These are phyloP conservation scores for Leptographium galeiforme DNA, from an alignment of 2,329 filamentous ascomycete genomes.

Conservation along the genomic window DNA sequence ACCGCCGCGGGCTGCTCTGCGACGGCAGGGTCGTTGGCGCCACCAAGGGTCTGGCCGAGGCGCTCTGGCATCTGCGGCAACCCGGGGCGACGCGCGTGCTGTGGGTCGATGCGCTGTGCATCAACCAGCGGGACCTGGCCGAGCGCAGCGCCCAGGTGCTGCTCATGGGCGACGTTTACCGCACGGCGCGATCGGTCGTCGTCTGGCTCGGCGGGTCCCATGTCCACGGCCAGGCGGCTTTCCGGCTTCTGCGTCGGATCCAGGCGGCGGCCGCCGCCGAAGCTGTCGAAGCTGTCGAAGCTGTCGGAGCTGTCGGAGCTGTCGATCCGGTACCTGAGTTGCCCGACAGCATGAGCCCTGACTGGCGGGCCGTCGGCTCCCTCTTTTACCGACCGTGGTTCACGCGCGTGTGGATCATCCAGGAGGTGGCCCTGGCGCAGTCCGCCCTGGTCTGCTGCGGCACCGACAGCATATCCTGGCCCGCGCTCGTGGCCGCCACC, in stretches of 20 bases:
- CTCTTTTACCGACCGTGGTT: not conserved
- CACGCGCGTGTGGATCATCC: not conserved
- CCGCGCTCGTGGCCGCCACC: no score
- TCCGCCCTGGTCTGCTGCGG: not conserved
- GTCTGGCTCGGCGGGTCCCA: not conserved
- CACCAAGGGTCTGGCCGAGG: conserved; percentile 1
- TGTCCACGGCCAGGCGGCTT: no score
- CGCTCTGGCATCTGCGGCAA: not conserved
- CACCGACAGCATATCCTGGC: no score
- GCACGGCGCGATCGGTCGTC: not conserved
- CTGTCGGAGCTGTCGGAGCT: no score
- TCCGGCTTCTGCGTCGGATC: not conserved
- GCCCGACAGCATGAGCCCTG: not conserved
- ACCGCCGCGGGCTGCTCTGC: not conserved
- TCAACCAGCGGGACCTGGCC: conserved; percentile 2
- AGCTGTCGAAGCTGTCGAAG: no score
- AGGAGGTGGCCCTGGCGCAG: not conserved
- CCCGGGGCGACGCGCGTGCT: not conserved
- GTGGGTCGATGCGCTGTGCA: conserved; percentile 6
- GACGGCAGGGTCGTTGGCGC: not conserved
- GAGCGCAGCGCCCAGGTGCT: not conserved
- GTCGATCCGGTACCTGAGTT: not conserved
- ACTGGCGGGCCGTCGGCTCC: not conserved
- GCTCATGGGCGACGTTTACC: not conserved
- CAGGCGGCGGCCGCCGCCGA: not conserved